Conservation (phyloP, 768 basidiomycete genomes). For the Amanita phalloides region DNA sequence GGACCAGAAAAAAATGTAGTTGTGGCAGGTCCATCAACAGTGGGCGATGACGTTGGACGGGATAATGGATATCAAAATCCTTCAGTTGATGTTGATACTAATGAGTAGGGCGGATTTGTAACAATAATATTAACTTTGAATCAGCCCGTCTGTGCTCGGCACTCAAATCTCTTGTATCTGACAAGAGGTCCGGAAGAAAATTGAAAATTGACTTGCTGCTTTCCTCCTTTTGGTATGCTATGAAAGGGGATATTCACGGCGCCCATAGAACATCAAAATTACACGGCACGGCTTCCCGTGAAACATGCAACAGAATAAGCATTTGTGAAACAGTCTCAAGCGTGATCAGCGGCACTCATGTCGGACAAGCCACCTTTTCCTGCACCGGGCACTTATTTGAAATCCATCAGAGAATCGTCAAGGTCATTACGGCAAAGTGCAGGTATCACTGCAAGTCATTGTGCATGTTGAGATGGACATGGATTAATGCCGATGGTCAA, state of each 20-base stretch:
- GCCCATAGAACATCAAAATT: too few relatives aligned
- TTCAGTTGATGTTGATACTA: neutral
- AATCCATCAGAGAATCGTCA: slow-evolving; percentile 44
- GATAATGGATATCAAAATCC: neutral
- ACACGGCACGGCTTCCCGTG: too few relatives aligned
- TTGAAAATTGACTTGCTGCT: too few relatives aligned
- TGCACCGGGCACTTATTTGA: slow-evolving; percentile 34
- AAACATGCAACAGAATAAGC: too few relatives aligned
- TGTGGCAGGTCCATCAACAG: neutral
- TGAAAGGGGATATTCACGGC: too few relatives aligned
- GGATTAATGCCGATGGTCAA: neutral
- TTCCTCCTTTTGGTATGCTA: too few relatives aligned
- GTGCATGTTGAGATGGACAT: neutral
- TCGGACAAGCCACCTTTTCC: slow-evolving; percentile 25
- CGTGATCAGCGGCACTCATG: neutral
- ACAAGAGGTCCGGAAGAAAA: too few relatives aligned
- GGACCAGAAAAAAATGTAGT: neutral
- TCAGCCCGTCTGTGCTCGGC: too few relatives aligned
- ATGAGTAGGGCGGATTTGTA: neutral
- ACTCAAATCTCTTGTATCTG: too few relatives aligned
- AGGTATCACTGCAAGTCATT: slow-evolving; percentile 39
- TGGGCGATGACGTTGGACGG: neutral
- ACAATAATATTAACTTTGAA: too few relatives aligned
- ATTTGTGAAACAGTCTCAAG: too few relatives aligned
- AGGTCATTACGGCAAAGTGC: slow-evolving; percentile 32